A percentile compares a stretch with the other conserved stretches of the same genome.
phyloP scores from a whole-genome alignment of 345 rosid genomes.

The Viola odorata region DNA sequence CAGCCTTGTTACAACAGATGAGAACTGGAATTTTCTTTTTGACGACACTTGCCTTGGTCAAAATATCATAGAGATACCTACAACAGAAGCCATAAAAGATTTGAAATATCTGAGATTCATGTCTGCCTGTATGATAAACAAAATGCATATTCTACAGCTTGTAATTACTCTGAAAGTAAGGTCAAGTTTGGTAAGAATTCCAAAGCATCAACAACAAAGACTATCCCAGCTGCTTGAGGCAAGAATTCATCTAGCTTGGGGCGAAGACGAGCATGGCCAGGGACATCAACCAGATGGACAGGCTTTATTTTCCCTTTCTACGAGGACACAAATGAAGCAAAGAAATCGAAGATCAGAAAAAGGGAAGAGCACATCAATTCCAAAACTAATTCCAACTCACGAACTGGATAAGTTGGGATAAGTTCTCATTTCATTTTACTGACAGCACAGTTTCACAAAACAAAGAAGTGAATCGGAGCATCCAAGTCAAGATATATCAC shows the following conservation, averaged over 20 bases:
- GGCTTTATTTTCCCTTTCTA: slow-evolving; percentile 71
- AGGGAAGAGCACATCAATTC: not conserved
- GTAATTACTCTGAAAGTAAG: slow-evolving; percentile 67
- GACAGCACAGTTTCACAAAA: too few relatives aligned
- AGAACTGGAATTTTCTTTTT: slow-evolving; percentile 72
- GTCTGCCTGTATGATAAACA: not conserved
- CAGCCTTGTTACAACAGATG: slow-evolving; percentile 86
- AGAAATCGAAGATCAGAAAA: too few relatives aligned
- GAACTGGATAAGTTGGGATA: not conserved
- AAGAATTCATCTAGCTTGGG: slow-evolving; percentile 73
- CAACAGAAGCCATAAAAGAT: slow-evolving; percentile 12
- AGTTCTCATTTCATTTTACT: not conserved
- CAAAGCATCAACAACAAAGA: slow-evolving; percentile 82
- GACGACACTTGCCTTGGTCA: slow-evolving; percentile 69
- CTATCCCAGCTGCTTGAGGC: slow-evolving; percentile 81
- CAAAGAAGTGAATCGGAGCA: slow-evolving; percentile 12
- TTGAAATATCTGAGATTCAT: not conserved
- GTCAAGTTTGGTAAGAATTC: slow-evolving; percentile 80
- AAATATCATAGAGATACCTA: slow-evolving; percentile 85
- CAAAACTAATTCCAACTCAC: not conserved
- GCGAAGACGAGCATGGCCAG: slow-evolving; percentile 88
- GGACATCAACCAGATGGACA: slow-evolving; percentile 87
- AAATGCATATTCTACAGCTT: slow-evolving; percentile 4
- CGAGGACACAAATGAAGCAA: not conserved
- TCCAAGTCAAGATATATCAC: slow-evolving; percentile 25